Base-by-base conservation (phyloP, 2,329 filamentous ascomycete species). In the Huntiella omanensis region DNA sequence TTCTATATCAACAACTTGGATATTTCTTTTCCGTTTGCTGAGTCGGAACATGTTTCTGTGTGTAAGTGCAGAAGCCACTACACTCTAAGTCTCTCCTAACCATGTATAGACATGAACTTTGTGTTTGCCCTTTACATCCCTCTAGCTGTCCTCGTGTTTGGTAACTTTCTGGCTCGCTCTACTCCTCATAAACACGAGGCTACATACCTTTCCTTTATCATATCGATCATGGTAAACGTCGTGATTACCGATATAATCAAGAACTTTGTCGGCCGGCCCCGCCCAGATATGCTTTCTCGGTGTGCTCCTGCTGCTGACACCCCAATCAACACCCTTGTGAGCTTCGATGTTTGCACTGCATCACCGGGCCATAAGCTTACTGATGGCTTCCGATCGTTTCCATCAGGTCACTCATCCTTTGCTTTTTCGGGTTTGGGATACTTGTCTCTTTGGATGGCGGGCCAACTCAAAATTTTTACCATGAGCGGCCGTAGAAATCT, bases 191-290 rank as follows among this genome's bases (percentile, higher is more conserved):
- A 93, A 59, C 73, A 82, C 50, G 87, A 96, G 62, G 82, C 87
- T 52, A 82, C 85, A 0, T 65, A 93, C 45, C 74, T 98, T 1
- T 83, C 85, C 16, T 77, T 95, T 50, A 65, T 78, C 43, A 84
- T 88, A 55, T 74, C 78, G 52, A 62, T 96, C 19, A 68, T 85
- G 54, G 69, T 94, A 43, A 80, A 84, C 0, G 73, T 76, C 4
- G 81, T 95, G 59, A 67, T 96, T 38, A 96, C 91, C 39, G 87
- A 96, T 58, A 65, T 88, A 22, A 70, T 96, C 57, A 98, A 98
- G 63, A 94, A 93, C 58, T 73, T 81, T 7, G 82, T 88, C 19
- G 84, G 84, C 6, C 67, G 84, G 8, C 84, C 86, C 12, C 64
- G 73, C 4, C 73, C 73, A 0, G 73, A 77, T 52, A 58, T 77